Evolutionary conservation across 805 yeast species (phyloP), one percentile per base, ranked within the genome.

Genomic region (Osmozyma mogii): DNA sequence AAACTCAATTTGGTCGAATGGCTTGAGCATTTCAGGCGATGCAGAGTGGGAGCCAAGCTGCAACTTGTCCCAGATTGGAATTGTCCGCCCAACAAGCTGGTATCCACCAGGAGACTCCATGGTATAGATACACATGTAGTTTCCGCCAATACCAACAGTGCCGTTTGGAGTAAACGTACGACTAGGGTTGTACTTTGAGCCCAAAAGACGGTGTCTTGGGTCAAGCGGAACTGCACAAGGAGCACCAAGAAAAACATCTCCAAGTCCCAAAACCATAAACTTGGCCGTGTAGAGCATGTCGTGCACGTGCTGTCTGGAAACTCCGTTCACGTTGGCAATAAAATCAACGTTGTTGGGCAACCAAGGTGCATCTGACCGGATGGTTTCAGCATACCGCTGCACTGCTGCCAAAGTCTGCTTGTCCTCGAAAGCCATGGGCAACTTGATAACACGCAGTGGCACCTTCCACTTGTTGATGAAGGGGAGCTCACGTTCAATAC

Each of bases 71-170:
- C 98, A 89, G 45, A 89, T 88, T 31, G 97, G 97, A 42, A 92
- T 78, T 8, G 98, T 89, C 52, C 97, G 75, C 34, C 97, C 98
- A 38, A 87, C 89, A 45, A 89, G 70, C 62, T 89, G 97, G 60
- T 89, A 89, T 18, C 98, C 98, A 61, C 98, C 98, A 27, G 98
- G 98, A 15, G 96, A 85, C 43, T 85, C 94, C 89, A 89, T 88
- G 18, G 97, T 85, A 59, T 89, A 89, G 45, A 89, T 88, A 65
- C 97, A 89, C 97, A 89, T 88, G 70, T 87, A 92, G 84, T 82
- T 85, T 45, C 98, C 97, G 40, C 98, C 98, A 52, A 92, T 79
- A 50, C 98, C 98, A 38, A 89, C 97, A 21, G 92, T 83, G 44
- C 98, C 98, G 51, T 85, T 84, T 22, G 96, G 95, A 2, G 98